Conservation (phyloP, 129 eudicot genomes). For the Flaveria trinervia region DNA sequence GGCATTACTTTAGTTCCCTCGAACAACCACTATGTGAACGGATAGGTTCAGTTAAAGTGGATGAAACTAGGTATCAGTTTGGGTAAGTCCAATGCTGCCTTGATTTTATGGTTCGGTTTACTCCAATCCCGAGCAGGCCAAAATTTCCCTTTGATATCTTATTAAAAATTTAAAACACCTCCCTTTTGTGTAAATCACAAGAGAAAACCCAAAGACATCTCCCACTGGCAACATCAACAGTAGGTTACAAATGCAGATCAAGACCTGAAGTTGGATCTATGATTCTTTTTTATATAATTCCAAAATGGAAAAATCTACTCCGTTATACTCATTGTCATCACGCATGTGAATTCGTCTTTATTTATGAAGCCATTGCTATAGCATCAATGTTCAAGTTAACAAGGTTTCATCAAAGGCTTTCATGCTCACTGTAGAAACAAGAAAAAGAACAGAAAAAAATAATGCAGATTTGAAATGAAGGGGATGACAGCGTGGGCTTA, state of each 20-base stretch:
- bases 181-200: slow-evolving; percentile 6
- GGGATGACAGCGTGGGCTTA: not conserved
- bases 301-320: not conserved
- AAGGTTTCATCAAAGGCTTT: not conserved
- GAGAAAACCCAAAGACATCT: not conserved
- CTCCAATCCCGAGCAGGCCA: not conserved
- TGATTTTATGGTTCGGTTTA: not conserved
- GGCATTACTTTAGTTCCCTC: not conserved
- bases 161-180: not conserved
- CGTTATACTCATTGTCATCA: not conserved
- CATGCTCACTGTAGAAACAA: not conserved
- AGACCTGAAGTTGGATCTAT: not conserved
- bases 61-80: not conserved
- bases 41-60: not conserved
- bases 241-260: not conserved
- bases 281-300: no score
- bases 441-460: not conserved
- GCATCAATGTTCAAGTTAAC: not conserved
- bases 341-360: not conserved
- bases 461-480: not conserved
- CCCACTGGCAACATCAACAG: not conserved
- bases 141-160: not conserved
- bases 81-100: not conserved
- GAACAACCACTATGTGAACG: not conserved
- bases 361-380: not conserved